A percentile compares a stretch with the other conserved stretches of the same genome.
Evolutionary conservation across 192 early-diverging fungal species (phyloP).

Genomic region (Gigaspora rosea): DNA sequence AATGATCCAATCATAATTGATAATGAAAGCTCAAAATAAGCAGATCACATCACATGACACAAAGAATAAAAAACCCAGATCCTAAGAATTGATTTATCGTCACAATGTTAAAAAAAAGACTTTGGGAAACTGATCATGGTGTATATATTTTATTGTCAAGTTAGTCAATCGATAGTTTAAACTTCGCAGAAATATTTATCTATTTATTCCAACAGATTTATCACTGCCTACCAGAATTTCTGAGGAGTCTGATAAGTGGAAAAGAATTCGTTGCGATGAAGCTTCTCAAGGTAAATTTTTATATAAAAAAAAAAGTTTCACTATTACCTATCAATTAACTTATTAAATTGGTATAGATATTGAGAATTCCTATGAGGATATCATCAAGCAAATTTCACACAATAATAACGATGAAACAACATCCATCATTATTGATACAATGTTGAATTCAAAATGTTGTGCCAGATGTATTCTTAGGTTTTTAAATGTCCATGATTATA

Average conservation of each 20-base stretch:
- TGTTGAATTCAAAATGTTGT: slow-evolving; percentile 37
- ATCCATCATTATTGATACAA: slow-evolving; percentile 16
- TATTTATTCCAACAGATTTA: not conserved
- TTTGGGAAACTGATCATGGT: slow-evolving; percentile 5
- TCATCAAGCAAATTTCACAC: not conserved
- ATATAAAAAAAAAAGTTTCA: too few species aligned
- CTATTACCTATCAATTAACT: too few species aligned
- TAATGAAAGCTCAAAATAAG: too few species aligned
- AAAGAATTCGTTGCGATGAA: slow-evolving; percentile 16
- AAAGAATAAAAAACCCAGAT: too few species aligned
- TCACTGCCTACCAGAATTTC: not conserved
- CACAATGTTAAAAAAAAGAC: not conserved
- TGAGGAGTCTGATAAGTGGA: not conserved
- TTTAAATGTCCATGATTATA: slow-evolving; percentile 36
- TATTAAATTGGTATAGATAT: not conserved
- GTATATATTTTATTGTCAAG: not conserved
- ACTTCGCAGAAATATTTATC: not conserved
- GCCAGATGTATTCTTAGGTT: slow-evolving; percentile 44
- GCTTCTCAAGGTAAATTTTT: not conserved
- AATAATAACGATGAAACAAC: not conserved
- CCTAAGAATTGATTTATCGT: too few species aligned
- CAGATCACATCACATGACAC: too few species aligned
- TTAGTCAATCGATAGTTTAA: not conserved
- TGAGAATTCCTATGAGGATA: not conserved
- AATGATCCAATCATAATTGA: too few species aligned